Base-by-base conservation (phyloP, 441 rosid genomes). In the Mallotus japonicus region DNA sequence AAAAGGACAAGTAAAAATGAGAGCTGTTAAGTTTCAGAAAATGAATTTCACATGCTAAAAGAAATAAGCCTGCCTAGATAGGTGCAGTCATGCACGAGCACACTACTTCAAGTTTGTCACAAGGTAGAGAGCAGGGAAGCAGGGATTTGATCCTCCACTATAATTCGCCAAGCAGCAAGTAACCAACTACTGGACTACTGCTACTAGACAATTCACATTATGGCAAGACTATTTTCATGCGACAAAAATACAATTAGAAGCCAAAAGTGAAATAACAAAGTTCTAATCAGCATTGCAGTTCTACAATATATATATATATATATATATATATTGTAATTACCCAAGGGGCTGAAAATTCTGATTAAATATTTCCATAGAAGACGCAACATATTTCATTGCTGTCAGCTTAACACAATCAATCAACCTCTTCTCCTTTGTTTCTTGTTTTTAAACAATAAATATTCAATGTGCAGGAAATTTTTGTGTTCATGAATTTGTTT, bases 361-460 rank as follows among this genome's bases (percentile, higher is more conserved):
- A 19, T 10, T 16, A 62, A 8, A 50, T 50, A 50, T 50, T 50
- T 4, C 54, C 51, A 47, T 47, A 50, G 54, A 50, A 1, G 47
- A 34, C 9, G 9, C n/a, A 32, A 14, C 55, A 32, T 5, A 24
- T 49, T 5, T 13, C 6, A 51, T 63, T 19, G 24, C 28, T 64
- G 57, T 66, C 70, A 73, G 47, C 47, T 46, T 20, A 73, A 32
- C 24, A 66, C 24, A 17, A 56, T 24, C 10, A 73, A 59, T 56
- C 10, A 13, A 19, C 65, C 28, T 8, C 22, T 20, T 34, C 15
- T 32, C 19, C 19, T 10, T 53, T 50, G 14, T 47, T 22, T 55
- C 61, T 24, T n/a, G 17, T 2, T 17, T 73, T 40, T 14, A 19
- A 53, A 46, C n/a, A 47, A 69, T 14, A 69, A 40, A 54, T 34